Percentiles rank a stretch among this genome's conserved stretches.
These are phyloP conservation scores for Zygotorulaspora danielsina DNA, from an alignment of 805 yeast species.

Conservation along the genomic window DNA sequence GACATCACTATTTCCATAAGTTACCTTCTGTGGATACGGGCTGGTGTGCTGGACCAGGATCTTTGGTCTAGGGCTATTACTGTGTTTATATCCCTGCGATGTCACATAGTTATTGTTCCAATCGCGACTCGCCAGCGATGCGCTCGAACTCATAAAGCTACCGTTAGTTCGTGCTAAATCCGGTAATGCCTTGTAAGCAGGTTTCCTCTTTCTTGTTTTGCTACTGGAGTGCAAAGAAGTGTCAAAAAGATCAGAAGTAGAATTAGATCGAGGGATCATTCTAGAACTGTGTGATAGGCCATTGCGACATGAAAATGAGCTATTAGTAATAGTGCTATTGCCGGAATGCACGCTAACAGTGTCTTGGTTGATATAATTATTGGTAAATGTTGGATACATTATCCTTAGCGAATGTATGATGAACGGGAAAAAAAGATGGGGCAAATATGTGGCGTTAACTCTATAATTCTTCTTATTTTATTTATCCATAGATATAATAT, in stretches of 20 bases:
- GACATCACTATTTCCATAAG: too few relatives aligned
- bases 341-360: constrained; percentile 16
- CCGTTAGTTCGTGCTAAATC: not conserved
- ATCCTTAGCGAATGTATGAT: constrained; percentile 3
- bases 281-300: constrained; percentile 6
- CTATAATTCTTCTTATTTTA: not conserved
- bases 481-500: not conserved
- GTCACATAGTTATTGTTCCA: not conserved
- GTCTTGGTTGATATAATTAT: constrained; percentile 7
- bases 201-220: constrained; percentile 7
- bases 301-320: constrained; percentile 2
- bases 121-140: not conserved
- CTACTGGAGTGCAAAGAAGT: constrained; percentile 7
- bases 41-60: not conserved
- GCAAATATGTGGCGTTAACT: not conserved
- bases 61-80: not conserved
- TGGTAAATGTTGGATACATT: constrained; percentile 9
- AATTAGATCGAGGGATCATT: constrained; percentile 24
- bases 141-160: not conserved
- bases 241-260: constrained; percentile 26
- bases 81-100: not conserved
- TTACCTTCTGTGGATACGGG: not conserved
- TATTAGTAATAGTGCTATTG: constrained; percentile 6
- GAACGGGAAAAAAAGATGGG: not conserved
- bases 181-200: not conserved